Evolutionary conservation across 257 asterid species (phyloP), one percentile per base, ranked within the genome.

Genomic region (Phtheirospermum japonicum): DNA sequence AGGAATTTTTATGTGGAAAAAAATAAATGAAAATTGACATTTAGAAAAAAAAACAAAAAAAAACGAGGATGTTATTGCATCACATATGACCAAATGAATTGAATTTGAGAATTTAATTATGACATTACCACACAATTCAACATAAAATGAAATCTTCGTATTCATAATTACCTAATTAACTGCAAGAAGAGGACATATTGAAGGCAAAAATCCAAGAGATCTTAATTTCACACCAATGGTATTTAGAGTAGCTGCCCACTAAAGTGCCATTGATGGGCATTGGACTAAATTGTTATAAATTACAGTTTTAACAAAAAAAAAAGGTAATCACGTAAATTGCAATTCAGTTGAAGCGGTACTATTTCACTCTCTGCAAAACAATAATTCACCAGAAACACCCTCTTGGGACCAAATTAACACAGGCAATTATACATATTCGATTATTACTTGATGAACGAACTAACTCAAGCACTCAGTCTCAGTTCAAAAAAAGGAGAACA

Each of bases 371-470:
- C 69, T 6, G 23, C 55, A 64, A 64, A 71, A 52, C 57, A 61
- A 57, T 40, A 57, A 13, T 58, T 45, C 2, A 13, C 80, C 30
- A 5, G 55, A 66, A 30, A 60, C 54, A 37, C 19, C 28, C 58
- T 30, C 30, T 30, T 32, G 17, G 52, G 34, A 63, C 23, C 51
- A 53, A 59, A 34, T 49, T 8, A 57, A 55, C 10, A 63, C 13
- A 45, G 33, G 12, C 19, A 10, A 9, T 49, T 9, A 7, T 17
- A 64, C 11, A 33, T 3, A 5, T 63, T n/a, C 48, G 17, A 40
- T 2, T 56, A 67, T 40, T 56, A 17, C 23, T 28, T 28, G 75
- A 64, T 33, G 71, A 37, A 36, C 18, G 61, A 55, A 65, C 81
- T 55, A 19, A 64, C 54, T 37, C 30, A 18, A 26, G 58, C 73